Percentiles rank a stretch among this genome's conserved stretches.
These are phyloP conservation scores for Alternaria conjuncta DNA, from an alignment of 2,329 filamentous ascomycete genomes.

Conservation along the genomic window DNA sequence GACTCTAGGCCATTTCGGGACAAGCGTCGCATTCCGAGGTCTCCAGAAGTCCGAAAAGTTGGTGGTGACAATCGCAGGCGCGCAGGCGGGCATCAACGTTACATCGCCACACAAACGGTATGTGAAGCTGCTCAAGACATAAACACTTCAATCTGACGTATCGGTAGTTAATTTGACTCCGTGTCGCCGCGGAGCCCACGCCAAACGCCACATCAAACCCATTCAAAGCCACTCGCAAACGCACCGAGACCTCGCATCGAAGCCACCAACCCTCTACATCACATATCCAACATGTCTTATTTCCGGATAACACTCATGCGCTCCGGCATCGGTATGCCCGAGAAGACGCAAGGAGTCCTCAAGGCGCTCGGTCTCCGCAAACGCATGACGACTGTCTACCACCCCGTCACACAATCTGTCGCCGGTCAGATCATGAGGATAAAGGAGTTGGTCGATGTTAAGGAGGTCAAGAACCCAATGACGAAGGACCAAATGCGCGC, in stretches of 20 bases:
- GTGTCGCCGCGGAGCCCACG: neutral
- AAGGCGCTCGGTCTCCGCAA: constrained; percentile 84
- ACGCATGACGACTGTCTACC: constrained; percentile 86
- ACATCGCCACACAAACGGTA: constrained; percentile 8
- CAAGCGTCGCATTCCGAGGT: constrained; percentile 12
- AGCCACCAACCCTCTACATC: neutral
- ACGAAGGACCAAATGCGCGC: constrained; percentile 72
- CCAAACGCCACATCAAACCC: neutral
- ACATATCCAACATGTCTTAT: constrained; percentile 66
- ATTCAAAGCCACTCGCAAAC: constrained; percentile 1
- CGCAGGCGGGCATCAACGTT: constrained; percentile 3
- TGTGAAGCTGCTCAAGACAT: neutral
- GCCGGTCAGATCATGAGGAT: constrained; percentile 93
- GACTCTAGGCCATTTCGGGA: constrained; percentile 15
- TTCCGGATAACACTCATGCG: constrained; percentile 93
- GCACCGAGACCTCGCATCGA: neutral
- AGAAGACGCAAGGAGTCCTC: constrained; percentile 79
- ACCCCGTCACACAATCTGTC: constrained; percentile 79
- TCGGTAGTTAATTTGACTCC: neutral
- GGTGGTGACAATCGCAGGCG: neutral
- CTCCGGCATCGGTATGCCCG: constrained; percentile 83
- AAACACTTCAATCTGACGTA: neutral
- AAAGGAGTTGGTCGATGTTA: constrained; percentile 86
- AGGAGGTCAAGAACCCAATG: constrained; percentile 73
- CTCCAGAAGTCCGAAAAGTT: constrained; percentile 19